Base-by-base conservation (phyloP, 352 stramenopile genomes). In the Pythium oligandrum region DNA sequence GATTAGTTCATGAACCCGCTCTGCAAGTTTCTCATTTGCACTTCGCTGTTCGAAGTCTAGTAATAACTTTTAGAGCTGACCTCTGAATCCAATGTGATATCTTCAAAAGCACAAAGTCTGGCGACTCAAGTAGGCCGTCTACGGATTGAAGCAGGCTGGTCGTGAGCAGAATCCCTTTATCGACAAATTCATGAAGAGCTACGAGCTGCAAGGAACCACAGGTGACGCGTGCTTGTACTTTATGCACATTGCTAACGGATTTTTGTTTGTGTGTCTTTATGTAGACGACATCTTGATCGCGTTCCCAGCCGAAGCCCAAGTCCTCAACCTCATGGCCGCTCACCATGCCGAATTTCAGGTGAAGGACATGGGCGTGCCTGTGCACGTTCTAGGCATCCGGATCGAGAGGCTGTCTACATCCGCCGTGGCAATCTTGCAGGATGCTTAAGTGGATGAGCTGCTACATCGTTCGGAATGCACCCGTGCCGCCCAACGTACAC, bases 111-210 rank as follows among this genome's bases (percentile, higher is more conserved):
- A 35, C 0, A 45, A 63, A 9, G 58, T 67, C 8, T 74, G 61
- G 52, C 30, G 34, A 0, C 54, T 79, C 0, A 8, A 40, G 0
- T 60, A 60, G 4, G 65, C 59, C 1, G 31, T 76, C 2, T 75
- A 76, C 36, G 66, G 67, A 1, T 30, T 75, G 4, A 53, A 62
- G 6, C 64, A 77, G 45, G 67, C 61, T 1, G 65, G 55, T 5
- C 51, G 57, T 3, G 48, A 54, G 7, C 70, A 57, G 63, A 68
- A 68, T 33, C 45, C 71, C 0, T 64, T 47, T 3, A 35, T 63
- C 54, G 40, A 66, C 49, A 0, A 11, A 10, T 54, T 65, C 52
- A 36, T 63, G 52, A 12, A 3, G 45, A 3, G 6, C 3, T 38
- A 43, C 11, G 46, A 54, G 31, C 17, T 66, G 32, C 42, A 36